Base-by-base conservation (phyloP, 352 stramenopile species). In the Bremia lactucae region DNA sequence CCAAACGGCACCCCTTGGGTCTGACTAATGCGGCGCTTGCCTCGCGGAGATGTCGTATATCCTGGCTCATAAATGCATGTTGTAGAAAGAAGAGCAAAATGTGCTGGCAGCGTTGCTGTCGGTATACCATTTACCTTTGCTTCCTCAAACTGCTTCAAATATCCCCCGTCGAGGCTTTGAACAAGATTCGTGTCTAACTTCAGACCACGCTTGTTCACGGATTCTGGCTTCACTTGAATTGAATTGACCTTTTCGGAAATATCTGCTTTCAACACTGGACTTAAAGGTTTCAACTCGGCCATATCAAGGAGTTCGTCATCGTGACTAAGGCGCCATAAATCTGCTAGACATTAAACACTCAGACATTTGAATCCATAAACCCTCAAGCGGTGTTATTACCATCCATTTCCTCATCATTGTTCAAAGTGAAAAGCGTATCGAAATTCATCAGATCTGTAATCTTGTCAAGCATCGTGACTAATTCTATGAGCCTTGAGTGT, bases 361-460 rank as follows among this genome's bases (percentile, higher is more conserved):
- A n/a, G n/a, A n/a, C n/a, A n/a, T n/a, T n/a, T n/a, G n/a, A n/a
- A n/a, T n/a, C n/a, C n/a, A n/a, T n/a, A n/a, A n/a, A n/a, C n/a
- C n/a, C n/a, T n/a, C n/a, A n/a, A 3, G 16, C 36, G 21, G 3
- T 16, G 31, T 2, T 7, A 22, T 49, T 54, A 67, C 61, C 52
- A 14, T 55, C 36, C 15, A 55, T 49, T 5, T 47, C 47, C 1
- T 72, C 62, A 14, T 68, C 57, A 20, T 64, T 59, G 47, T 55
- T 52, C 1, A 49, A 29, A 25, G 36, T 11, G 42, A 68, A 68
- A 39, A 72, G 65, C 8, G 49, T 26, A 42, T 72, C 49, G 13
- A 72, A 65, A 37, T 58, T 63, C 28, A 65, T 34, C 36, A 72
- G 28, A 10, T 66, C 62, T 7, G 41, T 52, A 41, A 68, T 58